Evolutionary conservation across 2,329 filamentous ascomycete genomes (phyloP), one percentile per base, ranked within the genome.

Genomic region (Fusarium avenaceum): DNA sequence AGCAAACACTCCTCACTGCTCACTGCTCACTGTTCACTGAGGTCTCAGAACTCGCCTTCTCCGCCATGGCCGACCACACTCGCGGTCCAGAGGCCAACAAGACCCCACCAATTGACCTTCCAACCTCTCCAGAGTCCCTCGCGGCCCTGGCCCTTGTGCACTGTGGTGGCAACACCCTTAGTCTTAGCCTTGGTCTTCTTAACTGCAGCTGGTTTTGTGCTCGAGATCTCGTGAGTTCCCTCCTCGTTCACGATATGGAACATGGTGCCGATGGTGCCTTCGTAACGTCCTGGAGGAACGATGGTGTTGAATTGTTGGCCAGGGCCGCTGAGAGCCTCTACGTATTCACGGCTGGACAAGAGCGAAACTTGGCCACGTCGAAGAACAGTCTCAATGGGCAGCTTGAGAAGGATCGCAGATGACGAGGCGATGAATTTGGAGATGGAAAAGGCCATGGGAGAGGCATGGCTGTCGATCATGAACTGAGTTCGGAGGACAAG

Each of bases 321-420:
- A 28, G 78, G 74, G 43, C 75, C 74, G 20, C 84, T 81, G 4
- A 87, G 78, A 1, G 88, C 86, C 13, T 78, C 77, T 4, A 85
- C 69, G 57, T 88, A 86, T 13, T 80, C 74, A 2, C 85, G 84
- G 15, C 84, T 84, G 17, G 85, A 85, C 45, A 93, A 84, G 1
- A 93, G 89, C 3, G 90, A 85, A 61, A 96, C 90, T 79, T 99
- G 96, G 7, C 93, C 95, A 62, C 96, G 89, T 47, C 96, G 90
- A 9, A 98, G 86, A 17, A 97, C 92, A 1, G 95, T 98, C 80
- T 99, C 96, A 6, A 98, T 84, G 0, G 96, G 96, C 14, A 98
- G 87, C 75, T 95, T 94, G 70, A 97, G 80, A 73, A 96, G 92
- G 32, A 98, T 87, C 48, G 97, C 94, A 3, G 89, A 85, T 1